Base-by-base conservation (phyloP, 371 early-diverging fungal species). In the Nosema bombycis region DNA sequence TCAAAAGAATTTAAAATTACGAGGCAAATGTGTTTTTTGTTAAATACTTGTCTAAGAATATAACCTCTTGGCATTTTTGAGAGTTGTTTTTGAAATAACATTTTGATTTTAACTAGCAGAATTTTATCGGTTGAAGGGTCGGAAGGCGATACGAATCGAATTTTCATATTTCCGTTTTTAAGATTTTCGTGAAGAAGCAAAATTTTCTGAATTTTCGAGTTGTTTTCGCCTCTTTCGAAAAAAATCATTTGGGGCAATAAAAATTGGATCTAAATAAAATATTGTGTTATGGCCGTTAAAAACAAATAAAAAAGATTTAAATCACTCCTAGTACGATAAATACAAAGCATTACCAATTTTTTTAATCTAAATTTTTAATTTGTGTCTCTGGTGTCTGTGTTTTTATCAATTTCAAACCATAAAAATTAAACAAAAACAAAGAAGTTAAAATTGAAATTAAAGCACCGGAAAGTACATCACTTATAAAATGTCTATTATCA, bases 41-140 rank as follows among this genome's bases (percentile, higher is more conserved):
- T 96, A 85, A 94, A 97, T 0, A 97, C 94, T 24, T 97, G 89
- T 23, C 95, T 88, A 0, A 94, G 90, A 77, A 99, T 96, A 80
- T 99, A 99, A 78, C 96, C 96, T 81, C 91, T 91, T 15, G 99
- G 99, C 99, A 99, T 99, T 75, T 95, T 96, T 14, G 99, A 98
- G 65, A 99, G 87, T 84, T 98, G 98, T 74, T 91, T 92, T 84
- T 95, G 94, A 85, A 96, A 95, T 54, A 99, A 90, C 82, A 90
- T 91, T 85, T 95, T 95, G 69, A 96, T 87, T 30, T 92, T 92
- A 0, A 96, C 92, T 73, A 98, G 87, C 26, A 55, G 18, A 0
- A 36, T 66, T 1, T 1, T 28, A 34, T 57, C 26, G 14, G 46
- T 73, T 26, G 62, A 10, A 24, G 56, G 34, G 63, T 79, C 78